Percentiles rank a stretch among this genome's conserved stretches.
These are phyloP conservation scores for Aspergillus viridinutans DNA, from an alignment of 2,329 filamentous ascomycete species.

Conservation along the genomic window DNA sequence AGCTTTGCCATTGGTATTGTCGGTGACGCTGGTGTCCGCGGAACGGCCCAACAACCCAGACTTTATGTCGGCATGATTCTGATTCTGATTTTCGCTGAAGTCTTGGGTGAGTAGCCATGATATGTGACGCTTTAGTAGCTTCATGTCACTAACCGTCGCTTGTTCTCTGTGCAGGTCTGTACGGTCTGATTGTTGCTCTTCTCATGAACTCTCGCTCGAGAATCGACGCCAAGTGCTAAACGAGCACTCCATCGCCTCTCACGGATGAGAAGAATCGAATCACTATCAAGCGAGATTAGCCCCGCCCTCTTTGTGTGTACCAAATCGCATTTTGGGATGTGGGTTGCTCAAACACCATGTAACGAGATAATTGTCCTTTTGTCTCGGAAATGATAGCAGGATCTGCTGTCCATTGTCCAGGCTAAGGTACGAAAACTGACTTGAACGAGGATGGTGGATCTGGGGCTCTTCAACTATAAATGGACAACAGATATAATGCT, in stretches of 20 bases:
- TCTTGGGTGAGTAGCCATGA: conserved; percentile 69
- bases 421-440: not conserved
- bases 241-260: conserved; percentile 9
- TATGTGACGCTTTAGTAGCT: not conserved
- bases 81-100: conserved; percentile 99
- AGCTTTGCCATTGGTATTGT: conserved; percentile 83
- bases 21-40: conserved; percentile 53
- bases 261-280: conserved; percentile 7
- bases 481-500: not conserved
- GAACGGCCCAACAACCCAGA: conserved; percentile 50
- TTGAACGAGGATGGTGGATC: not conserved
- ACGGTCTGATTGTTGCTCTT: conserved; percentile 96
- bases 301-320: conserved; percentile 3
- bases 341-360: conserved; percentile 1
- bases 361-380: conserved; percentile 1
- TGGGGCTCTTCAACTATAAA: not conserved
- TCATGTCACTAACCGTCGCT: not conserved
- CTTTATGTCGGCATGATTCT: conserved; percentile 97
- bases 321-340: conserved; percentile 1
- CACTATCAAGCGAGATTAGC: conserved; percentile 9
- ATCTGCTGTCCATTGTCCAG: not conserved
- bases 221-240: conserved; percentile 60
- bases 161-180: conserved; percentile 65
- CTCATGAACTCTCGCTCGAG: conserved; percentile 96
- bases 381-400: not conserved